These are phyloP conservation scores for Vitis riparia DNA, from an alignment of 164 flowering plant species.

Conservation along the genomic window DNA sequence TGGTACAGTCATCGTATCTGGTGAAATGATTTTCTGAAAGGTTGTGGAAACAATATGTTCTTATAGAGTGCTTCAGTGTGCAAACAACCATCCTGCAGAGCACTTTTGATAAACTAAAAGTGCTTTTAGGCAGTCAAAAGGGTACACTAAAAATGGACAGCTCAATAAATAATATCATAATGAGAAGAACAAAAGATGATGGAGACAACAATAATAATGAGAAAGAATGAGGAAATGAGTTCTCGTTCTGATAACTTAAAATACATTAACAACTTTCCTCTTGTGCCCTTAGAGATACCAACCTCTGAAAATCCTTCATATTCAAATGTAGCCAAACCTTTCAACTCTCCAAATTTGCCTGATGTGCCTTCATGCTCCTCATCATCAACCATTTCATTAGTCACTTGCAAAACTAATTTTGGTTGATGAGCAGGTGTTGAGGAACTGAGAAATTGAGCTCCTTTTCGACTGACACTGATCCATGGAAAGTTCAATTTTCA, in stretches of 20 bases:
- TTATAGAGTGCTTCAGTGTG: too few relatives aligned
- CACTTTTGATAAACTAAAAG: too few relatives aligned
- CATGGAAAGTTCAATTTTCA: slow-evolving; percentile 3
- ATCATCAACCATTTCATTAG: slow-evolving; percentile 41
- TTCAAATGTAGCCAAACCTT: slow-evolving; percentile 21
- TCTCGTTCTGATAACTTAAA: not conserved
- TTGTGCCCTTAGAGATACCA: not conserved
- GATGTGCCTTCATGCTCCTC: slow-evolving; percentile 20
- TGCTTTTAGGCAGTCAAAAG: too few relatives aligned
- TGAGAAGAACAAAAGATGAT: not conserved
- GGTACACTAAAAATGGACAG: too few relatives aligned
- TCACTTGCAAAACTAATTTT: slow-evolving; percentile 40
- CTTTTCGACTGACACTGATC: slow-evolving; percentile 46
- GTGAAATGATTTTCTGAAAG: too few relatives aligned
- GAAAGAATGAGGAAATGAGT: not conserved
- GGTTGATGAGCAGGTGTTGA: slow-evolving; percentile 44
- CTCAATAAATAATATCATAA: not conserved
- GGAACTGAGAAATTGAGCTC: slow-evolving; percentile 41
- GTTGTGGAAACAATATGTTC: too few relatives aligned
- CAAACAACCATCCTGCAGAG: too few relatives aligned
- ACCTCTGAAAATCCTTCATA: slow-evolving; percentile 49
- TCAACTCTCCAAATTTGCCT: slow-evolving; percentile 23
- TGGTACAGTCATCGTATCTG: too few relatives aligned
- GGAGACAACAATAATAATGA: not conserved
- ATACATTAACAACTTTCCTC: not conserved